These are phyloP conservation scores for Senna tora DNA, from an alignment of 306 rosid genomes.

Conservation along the genomic window DNA sequence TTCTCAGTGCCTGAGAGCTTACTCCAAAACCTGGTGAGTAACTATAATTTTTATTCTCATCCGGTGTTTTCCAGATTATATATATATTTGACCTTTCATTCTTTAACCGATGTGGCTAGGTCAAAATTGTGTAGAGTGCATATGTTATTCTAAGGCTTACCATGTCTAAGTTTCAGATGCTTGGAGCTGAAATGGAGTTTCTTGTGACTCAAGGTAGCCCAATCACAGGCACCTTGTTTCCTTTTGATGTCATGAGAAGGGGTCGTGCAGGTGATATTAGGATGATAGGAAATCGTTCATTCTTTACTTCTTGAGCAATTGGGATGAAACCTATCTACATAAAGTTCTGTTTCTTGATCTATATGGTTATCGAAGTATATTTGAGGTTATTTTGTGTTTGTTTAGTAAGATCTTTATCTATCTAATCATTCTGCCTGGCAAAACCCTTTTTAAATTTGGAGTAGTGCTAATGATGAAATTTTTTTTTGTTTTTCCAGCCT, in stretches of 20 bases:
- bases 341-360: conserved; percentile 70
- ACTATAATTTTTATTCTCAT: neutral
- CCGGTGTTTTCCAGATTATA: conserved; percentile 39
- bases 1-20: conserved; percentile 79
- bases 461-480: conserved; percentile 27
- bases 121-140: conserved; percentile 81
- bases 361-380: conserved; percentile 57
- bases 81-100: conserved; percentile 46
- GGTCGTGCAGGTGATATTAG: conserved; percentile 96
- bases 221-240: conserved; percentile 70
- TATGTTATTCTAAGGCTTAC: conserved; percentile 92
- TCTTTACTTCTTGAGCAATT: conserved; percentile 60
- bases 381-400: conserved; percentile 53
- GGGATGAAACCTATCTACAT: conserved; percentile 60
- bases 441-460: conserved; percentile 30
- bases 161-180: conserved; percentile 99
- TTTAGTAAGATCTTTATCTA: conserved; percentile 42
- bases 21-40: conserved; percentile 71
- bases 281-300: conserved; percentile 68
- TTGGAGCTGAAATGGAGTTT: conserved; percentile 77
- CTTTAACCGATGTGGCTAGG: conserved; percentile 64
- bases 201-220: conserved; percentile 82
- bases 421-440: conserved; percentile 32
- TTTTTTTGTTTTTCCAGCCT: conserved; percentile 64
- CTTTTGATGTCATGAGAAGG: conserved; percentile 72